Conservation (phyloP, 2,329 filamentous ascomycete genomes). For the Zalaria sp. region DNA sequence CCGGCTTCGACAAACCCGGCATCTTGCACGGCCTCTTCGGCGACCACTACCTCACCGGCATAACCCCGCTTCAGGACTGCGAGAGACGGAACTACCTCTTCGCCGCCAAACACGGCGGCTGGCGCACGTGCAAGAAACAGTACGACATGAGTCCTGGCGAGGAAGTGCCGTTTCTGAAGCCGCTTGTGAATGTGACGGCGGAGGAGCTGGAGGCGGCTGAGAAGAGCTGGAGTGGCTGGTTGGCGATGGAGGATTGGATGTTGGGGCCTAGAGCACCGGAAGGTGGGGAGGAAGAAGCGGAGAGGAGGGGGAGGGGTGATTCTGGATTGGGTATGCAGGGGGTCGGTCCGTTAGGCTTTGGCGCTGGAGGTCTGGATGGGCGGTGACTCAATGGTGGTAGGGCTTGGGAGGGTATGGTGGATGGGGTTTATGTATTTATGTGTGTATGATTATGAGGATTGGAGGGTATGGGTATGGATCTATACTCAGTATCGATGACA, state of each 20-base stretch:
- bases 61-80: slow-evolving; percentile 72
- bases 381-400: too few relatives aligned
- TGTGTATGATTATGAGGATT: too few relatives aligned
- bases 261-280: slow-evolving; percentile 51
- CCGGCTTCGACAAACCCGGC: slow-evolving; percentile 73
- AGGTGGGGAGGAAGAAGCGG: neutral
- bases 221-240: slow-evolving; percentile 81
- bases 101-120: slow-evolving; percentile 81
- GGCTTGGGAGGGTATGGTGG: too few relatives aligned
- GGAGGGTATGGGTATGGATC: too few relatives aligned
- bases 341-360: neutral
- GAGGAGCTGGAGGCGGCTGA: slow-evolving; percentile 75
- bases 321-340: neutral
- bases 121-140: slow-evolving; percentile 75
- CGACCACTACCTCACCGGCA: slow-evolving; percentile 72
- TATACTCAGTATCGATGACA: too few relatives aligned
- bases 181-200: slow-evolving; percentile 61
- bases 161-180: slow-evolving; percentile 73
- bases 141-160: slow-evolving; percentile 72
- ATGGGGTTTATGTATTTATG: too few relatives aligned
- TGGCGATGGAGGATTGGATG: slow-evolving; percentile 98
- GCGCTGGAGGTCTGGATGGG: neutral
- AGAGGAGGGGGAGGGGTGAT: neutral
- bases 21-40: slow-evolving; percentile 95
- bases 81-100: slow-evolving; percentile 93